Evolutionary conservation across 257 asterid genomes (phyloP), one percentile per base, ranked within the genome.

Genomic region (Cruciata laevipes): DNA sequence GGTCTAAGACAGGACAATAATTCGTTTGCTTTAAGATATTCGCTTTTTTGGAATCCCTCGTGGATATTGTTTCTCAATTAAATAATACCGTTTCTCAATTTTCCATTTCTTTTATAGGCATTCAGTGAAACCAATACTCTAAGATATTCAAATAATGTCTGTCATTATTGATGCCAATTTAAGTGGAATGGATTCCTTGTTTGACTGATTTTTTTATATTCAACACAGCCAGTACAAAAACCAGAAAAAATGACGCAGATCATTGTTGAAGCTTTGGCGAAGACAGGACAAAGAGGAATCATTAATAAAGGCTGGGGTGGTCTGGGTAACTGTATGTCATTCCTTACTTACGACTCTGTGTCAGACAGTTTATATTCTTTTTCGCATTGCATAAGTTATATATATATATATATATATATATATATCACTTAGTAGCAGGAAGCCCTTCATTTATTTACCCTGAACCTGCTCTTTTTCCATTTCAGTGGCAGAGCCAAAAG

Each of bases 261-360:
- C 77, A 89, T 91, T 62, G 90, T 89, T 74, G 77, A 67, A 80
- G 98, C 98, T 72, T 87, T 91, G 64, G 94, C 83, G 72, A 80
- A 66, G 60, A 91, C 96, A 14, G 86, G 84, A 74, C 95, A 86
- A 69, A 91, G 98, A 68, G 98, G 98, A 71, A 89, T 91, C 82
- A 89, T 91, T 51, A 89, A 91, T 69, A 89, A 84, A 84, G 98
- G 98, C 82, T 91, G 98, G 98, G 97, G 96, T 61, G 96, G 96
- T 76, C 85, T 91, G 71, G 98, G 98, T 73, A 71, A 73, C 71
- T 60, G 98, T 91, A 84, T 30, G 85, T 69, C 37, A 73, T 74
- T 72, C n/a, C 52, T 35, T 51, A 12, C 51, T 53, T 25, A 35
- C 55, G 65, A 24, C 58, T 67, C 14, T 60, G 18, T 14, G 33